These are phyloP conservation scores for Scutellaria minor DNA, from an alignment of 257 asterid species.

Conservation along the genomic window DNA sequence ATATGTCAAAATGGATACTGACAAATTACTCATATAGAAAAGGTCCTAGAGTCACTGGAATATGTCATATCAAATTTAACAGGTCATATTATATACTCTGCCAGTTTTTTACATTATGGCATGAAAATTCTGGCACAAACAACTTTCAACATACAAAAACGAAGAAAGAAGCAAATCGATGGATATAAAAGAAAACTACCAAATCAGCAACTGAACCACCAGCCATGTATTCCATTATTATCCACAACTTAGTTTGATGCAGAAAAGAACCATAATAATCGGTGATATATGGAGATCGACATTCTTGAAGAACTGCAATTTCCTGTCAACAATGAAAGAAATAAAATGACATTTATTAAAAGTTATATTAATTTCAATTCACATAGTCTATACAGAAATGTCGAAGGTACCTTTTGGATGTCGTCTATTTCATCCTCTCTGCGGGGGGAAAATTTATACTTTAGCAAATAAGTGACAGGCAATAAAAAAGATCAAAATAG, in stretches of 20 bases:
- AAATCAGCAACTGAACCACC: conserved; percentile 99
- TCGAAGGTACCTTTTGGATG: conserved; percentile 82
- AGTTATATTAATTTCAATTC: conserved; percentile 15
- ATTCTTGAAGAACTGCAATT: conserved; percentile 94
- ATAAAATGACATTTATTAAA: not conserved
- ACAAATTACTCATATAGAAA: no score
- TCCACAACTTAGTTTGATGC: conserved; percentile 91
- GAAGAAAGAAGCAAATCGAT: conserved; percentile 24
- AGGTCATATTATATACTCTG: no score
- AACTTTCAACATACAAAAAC: conserved; percentile 6
- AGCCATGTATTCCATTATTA: conserved; percentile 99
- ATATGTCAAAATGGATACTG: no score
- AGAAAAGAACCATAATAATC: conserved; percentile 93
- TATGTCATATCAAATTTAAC: no score
- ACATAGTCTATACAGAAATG: conserved; percentile 27
- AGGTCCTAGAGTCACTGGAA: no score
- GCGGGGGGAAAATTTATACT: conserved; percentile 36
- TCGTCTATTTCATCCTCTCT: conserved; percentile 99
- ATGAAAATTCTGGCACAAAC: not conserved
- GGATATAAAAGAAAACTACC: conserved; percentile 53
- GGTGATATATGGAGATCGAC: conserved; percentile 92
- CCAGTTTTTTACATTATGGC: no score
- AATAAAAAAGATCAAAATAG: not conserved
- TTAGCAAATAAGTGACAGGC: conserved; percentile 19
- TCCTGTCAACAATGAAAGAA: conserved; percentile 62